These are phyloP conservation scores for Hansenula sp. DNA, from an alignment of 1,139 yeast species.

Conservation along the genomic window DNA sequence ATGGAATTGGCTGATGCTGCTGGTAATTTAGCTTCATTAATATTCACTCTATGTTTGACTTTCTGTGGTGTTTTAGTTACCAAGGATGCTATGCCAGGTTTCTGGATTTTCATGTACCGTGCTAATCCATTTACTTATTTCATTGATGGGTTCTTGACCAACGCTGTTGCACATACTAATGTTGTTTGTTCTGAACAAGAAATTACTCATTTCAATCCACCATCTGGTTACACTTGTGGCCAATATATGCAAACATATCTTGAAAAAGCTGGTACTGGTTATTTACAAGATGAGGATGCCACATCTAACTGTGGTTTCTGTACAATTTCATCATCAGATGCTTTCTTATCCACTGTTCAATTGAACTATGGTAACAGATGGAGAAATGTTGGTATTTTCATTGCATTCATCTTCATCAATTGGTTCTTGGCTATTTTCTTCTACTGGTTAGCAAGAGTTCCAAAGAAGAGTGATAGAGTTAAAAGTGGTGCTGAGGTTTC, in stretches of 20 bases:
- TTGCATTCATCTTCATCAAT: constrained; percentile 46
- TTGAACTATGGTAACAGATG: constrained; percentile 48
- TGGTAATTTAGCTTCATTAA: constrained; percentile 59
- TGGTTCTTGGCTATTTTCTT: constrained; percentile 46
- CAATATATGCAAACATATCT: constrained; percentile 47
- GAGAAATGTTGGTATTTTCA: constrained; percentile 59
- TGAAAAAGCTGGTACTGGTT: constrained; percentile 48
- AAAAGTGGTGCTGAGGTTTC: constrained; percentile 4
- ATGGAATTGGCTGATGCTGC: constrained; percentile 69
- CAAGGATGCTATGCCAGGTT: constrained; percentile 51
- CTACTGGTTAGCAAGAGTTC: constrained; percentile 81
- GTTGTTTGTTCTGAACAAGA: constrained; percentile 48
- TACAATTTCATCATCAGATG: constrained; percentile 43
- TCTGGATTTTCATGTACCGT: constrained; percentile 64
- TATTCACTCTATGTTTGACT: constrained; percentile 64
- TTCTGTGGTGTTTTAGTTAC: constrained; percentile 84
- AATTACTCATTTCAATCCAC: constrained; percentile 42
- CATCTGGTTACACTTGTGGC: constrained; percentile 47
- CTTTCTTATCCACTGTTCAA: constrained; percentile 40
- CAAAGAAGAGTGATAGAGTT: constrained; percentile 33
- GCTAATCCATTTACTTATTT: constrained; percentile 63
- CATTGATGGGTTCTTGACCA: constrained; percentile 45
- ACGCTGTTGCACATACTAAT: constrained; percentile 48
- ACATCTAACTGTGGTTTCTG: constrained; percentile 53
- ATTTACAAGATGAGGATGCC: constrained; percentile 38